phyloP scores from a whole-genome alignment of 176 grass and related monocot species.

The Saccharum officinarum region DNA sequence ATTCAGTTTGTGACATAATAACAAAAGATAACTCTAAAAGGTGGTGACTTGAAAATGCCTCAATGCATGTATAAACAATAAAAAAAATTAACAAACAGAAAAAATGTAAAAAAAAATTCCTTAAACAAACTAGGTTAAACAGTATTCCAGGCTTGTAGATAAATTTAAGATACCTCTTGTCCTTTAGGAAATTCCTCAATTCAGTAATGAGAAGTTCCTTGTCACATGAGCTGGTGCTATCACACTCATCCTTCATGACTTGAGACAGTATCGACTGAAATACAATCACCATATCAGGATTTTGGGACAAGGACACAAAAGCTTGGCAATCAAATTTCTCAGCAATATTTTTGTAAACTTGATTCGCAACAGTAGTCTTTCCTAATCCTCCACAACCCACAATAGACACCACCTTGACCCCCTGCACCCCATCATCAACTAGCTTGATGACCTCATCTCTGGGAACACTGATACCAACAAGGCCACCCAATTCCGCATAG shows the following conservation, averaged over 20 bases:
- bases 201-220: constrained; percentile 26
- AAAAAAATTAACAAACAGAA: background rate
- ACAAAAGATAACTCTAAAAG: background rate
- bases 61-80: background rate
- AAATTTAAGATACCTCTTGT: constrained; percentile 39
- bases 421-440: constrained; percentile 1
- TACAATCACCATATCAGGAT: constrained; percentile 25
- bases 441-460: constrained; percentile 32
- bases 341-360: background rate
- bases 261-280: constrained; percentile 32
- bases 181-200: constrained; percentile 35
- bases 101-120: background rate
- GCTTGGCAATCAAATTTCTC: constrained; percentile 33
- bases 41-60: background rate
- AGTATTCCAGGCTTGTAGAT: background rate
- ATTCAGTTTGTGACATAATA: background rate
- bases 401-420: constrained; percentile 41
- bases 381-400: constrained; percentile 47
- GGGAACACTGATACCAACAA: constrained; percentile 29
- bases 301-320: constrained; percentile 40
- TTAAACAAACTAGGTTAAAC: background rate
- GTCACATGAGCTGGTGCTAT: background rate
- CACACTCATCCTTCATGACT: constrained; percentile 23
- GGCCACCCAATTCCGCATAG: constrained; percentile 13
- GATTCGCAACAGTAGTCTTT: constrained; percentile 50